Percentiles rank a stretch among this genome's conserved stretches.
Evolutionary conservation across 148 eudicot genomes (phyloP).

Genomic region (Camellia granthamiana): DNA sequence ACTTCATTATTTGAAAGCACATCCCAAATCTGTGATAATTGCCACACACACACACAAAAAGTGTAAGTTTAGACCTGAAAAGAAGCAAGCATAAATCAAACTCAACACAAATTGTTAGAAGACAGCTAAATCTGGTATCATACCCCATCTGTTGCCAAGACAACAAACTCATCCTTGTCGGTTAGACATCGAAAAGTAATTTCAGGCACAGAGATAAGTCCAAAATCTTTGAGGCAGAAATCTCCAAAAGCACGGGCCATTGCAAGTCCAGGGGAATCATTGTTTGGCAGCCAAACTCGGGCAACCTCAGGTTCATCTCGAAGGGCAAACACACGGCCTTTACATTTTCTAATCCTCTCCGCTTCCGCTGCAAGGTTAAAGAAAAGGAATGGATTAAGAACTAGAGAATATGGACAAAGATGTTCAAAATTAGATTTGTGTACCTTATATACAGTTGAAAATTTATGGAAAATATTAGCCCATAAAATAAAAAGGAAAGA

Average conservation of each 20-base stretch:
- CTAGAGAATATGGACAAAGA: too few species aligned
- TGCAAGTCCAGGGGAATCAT: conserved; percentile 87
- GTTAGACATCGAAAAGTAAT: conserved; percentile 57
- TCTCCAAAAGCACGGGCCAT: conserved; percentile 98
- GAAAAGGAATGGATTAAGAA: not conserved
- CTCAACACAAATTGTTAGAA: not conserved
- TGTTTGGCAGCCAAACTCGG: conserved; percentile 85
- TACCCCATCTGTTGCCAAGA: conserved; percentile 93
- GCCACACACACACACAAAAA: not conserved
- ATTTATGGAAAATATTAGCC: too few species aligned
- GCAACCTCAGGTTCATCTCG: conserved; percentile 87
- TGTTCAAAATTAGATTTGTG: too few species aligned
- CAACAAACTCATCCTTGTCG: conserved; percentile 77
- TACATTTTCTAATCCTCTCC: conserved; percentile 77
- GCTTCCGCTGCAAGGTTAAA: conserved; percentile 58
- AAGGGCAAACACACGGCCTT: conserved; percentile 88
- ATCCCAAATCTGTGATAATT: conserved; percentile 73
- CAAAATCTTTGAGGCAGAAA: conserved; percentile 88
- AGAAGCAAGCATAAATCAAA: too few species aligned
- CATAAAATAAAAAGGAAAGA: too few species aligned
- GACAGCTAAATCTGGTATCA: conserved; percentile 9
- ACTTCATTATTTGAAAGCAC: conserved; percentile 87
- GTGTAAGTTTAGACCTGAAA: not conserved
- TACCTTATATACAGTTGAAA: too few species aligned
- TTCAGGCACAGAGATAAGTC: conserved; percentile 84